Evolutionary conservation across 106 monocot genomes (phyloP).

Genomic region (Ottelia alismoides): DNA sequence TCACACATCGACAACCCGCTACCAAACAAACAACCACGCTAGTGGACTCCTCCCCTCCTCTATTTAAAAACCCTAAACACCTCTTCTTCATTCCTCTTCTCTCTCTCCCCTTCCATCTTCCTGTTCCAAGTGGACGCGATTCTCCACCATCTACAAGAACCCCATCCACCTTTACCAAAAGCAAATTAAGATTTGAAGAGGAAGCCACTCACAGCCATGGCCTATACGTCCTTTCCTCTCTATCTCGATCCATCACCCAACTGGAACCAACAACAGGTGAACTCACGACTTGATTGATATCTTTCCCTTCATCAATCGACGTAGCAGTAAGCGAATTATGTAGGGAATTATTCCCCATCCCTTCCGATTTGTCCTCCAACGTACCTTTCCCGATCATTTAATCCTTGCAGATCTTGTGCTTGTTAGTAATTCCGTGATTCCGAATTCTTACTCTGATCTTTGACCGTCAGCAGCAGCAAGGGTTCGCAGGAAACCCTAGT

Average conservation of each 20-base stretch:
- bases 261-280: conserved; percentile 33
- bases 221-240: conserved; percentile 40
- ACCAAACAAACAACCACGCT: too few relatives aligned
- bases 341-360: too few relatives aligned
- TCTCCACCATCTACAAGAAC: conserved; percentile 31
- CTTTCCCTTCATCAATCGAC: background rate
- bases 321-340: too few relatives aligned
- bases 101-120: conserved; percentile 9
- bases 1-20: too few relatives aligned
- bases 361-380: too few relatives aligned
- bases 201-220: conserved; percentile 31
- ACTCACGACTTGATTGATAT: background rate
- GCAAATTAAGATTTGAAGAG: conserved; percentile 10
- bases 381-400: too few relatives aligned
- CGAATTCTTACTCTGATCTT: too few relatives aligned
- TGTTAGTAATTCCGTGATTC: too few relatives aligned
- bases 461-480: too few relatives aligned
- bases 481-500: background rate
- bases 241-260: conserved; percentile 59
- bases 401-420: too few relatives aligned
- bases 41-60: too few relatives aligned
- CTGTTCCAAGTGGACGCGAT: conserved; percentile 12
- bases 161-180: conserved; percentile 10
- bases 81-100: conserved; percentile 7
- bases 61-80: conserved; percentile 14